Percentiles rank a stretch among this genome's conserved stretches.
Evolutionary conservation across 768 basidiomycete species (phyloP).

Genomic region (Crucibulum laeve): DNA sequence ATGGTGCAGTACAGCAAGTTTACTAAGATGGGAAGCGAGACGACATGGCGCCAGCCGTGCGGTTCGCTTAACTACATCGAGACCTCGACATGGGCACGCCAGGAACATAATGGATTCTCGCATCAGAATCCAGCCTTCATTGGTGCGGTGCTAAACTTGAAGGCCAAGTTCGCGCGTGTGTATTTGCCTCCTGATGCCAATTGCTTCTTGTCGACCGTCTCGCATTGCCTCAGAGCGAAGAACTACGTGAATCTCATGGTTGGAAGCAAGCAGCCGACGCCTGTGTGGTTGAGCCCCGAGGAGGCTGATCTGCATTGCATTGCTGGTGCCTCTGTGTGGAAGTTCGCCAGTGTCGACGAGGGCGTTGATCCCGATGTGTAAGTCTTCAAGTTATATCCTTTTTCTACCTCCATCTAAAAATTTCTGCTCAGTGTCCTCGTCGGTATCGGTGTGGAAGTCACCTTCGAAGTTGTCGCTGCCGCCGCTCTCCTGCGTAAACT

Average conservation of each 20-base stretch:
- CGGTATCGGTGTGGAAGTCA: slow-evolving; percentile 85
- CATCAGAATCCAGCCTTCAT: slow-evolving; percentile 88
- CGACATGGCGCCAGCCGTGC: slow-evolving; percentile 65
- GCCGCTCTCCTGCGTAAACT: slow-evolving; percentile 71
- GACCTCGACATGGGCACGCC: slow-evolving; percentile 82
- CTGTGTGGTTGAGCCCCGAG: slow-evolving; percentile 73
- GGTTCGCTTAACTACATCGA: slow-evolving; percentile 84
- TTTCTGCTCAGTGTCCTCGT: slow-evolving; percentile 65
- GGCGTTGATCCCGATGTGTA: slow-evolving; percentile 72
- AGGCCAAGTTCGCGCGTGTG: slow-evolving; percentile 65
- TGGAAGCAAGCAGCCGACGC: slow-evolving; percentile 80
- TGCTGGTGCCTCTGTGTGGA: slow-evolving; percentile 86
- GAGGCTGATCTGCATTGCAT: slow-evolving; percentile 82
- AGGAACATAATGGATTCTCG: slow-evolving; percentile 88
- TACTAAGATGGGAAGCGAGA: slow-evolving; percentile 73
- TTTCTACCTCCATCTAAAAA: not conserved
- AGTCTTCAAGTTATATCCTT: slow-evolving; percentile 12
- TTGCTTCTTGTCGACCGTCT: slow-evolving; percentile 76
- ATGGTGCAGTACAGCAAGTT: slow-evolving; percentile 90
- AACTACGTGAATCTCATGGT: slow-evolving; percentile 89
- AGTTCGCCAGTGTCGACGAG: slow-evolving; percentile 70
- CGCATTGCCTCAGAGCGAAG: slow-evolving; percentile 80
- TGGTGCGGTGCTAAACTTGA: slow-evolving; percentile 78
- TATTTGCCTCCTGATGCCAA: slow-evolving; percentile 92
- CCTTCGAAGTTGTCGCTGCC: slow-evolving; percentile 86